Conservation (phyloP, 2,329 filamentous ascomycete genomes). For the Grosmannia penicillata region DNA sequence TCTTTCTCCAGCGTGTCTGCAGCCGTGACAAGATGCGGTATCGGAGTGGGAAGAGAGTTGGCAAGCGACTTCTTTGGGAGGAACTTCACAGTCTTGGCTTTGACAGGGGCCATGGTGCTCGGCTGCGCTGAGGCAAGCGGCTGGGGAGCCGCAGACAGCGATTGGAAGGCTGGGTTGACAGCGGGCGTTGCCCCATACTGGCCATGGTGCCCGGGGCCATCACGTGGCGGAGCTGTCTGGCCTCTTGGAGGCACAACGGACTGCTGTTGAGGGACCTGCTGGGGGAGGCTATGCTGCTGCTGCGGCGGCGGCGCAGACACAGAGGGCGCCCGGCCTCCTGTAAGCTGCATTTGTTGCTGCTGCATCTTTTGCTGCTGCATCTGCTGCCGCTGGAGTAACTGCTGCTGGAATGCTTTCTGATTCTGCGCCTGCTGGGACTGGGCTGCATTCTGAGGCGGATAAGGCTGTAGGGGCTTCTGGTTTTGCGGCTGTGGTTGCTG, state of each 20-base stretch:
- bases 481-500: neutral
- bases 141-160: neutral
- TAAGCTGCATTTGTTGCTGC: slow-evolving; percentile 2
- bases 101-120: no score
- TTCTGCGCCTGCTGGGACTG: neutral
- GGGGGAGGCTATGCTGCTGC: neutral
- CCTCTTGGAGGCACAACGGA: no score
- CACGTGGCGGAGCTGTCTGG: no score
- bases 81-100: slow-evolving; percentile 3
- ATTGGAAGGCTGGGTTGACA: neutral
- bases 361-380: neutral
- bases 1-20: slow-evolving; percentile 8
- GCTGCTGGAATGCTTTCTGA: neutral
- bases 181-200: no score
- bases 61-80: neutral
- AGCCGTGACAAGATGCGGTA: slow-evolving; percentile 6
- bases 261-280: neutral
- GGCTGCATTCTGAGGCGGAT: neutral
- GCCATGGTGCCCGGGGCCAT: no score
- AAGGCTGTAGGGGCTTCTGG: neutral
- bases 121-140: neutral
- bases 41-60: slow-evolving; percentile 3
- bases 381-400: neutral
- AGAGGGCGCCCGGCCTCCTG: no score
- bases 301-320: no score